Base-by-base conservation (phyloP, 1,284 basidiomycete genomes). In the Paramarasmius palmivorus region DNA sequence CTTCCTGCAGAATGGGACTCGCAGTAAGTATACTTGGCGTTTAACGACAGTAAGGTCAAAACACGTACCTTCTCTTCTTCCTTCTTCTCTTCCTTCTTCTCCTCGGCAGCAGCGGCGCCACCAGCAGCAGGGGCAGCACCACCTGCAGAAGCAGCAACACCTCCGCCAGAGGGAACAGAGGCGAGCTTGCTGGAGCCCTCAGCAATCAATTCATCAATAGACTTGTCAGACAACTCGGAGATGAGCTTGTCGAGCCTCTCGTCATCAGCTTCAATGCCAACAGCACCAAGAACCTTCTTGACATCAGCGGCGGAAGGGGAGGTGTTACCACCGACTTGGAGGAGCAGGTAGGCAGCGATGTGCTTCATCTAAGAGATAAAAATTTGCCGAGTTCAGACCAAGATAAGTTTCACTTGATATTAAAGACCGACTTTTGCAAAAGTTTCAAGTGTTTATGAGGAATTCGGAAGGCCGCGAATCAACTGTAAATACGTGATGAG, bases 321-420 rank as follows among this genome's bases (percentile, higher is more conserved):
- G 67, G 84, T 73, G 74, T 98, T 98, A 61, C 97, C 97, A 65
- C 94, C 97, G 72, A 88, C 84, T 75, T 92, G 90, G 77, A 98
- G 93, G 73, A 99, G 93, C 63, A 99, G 86, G 83, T 98, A 99
- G 65, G 93, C 94, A 79, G 95, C 96, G 78, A 99, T 82, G 78
- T 96, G 83, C 82, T 93, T 93, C 94, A 97, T 96, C 90, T 93
- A 56, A 14, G n/a, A 6, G 26, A 41, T 4, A 25, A n/a, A n/a
- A n/a, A n/a, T n/a, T n/a, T n/a, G n/a, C n/a, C n/a, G n/a, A 19
- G 51, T 25, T 29, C 20, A 25, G 22, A n/a, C 38, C 8, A 20
- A 47, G 15, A 50, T 34, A 38, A 34, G 12, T 17, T 29, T 6
- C 4, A 8, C n/a, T 4, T 32, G 38, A 41, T 3, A 19, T 17